Base-by-base conservation (phyloP, 163 green algal species). In the Chloroidium sp. region DNA sequence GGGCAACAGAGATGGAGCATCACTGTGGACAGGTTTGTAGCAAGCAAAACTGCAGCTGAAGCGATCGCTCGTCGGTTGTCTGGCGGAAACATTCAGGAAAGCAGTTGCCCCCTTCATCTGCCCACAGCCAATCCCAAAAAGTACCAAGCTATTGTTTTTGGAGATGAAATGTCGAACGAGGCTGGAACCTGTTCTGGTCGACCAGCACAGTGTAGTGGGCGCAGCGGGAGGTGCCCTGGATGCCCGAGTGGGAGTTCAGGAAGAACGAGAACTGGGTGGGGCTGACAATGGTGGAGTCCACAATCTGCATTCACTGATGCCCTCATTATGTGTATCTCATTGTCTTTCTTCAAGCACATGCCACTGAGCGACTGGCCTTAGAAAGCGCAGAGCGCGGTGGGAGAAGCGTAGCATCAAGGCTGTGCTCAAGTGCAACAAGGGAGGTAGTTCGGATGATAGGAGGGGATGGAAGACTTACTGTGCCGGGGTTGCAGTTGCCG, bases 241-340 rank as follows among this genome's bases (percentile, higher is more conserved):
- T 10, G 69, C 69, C 91, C 2, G 88, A 85, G 83, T 97, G 94
- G 77, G 74, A 88, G 87, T 94, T 94, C n/a, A 98, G 88, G 84
- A 91, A 97, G 87, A 97, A 97, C 80, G 96, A 90, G 74, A 92
- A 96, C 76, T 93, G 90, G 60, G 84, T 81, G 12, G 90, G 90
- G n/a, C 90, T 82, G n/a, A 74, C 87, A 78, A 97, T 94, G 76
- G 76, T 80, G 1, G 57, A 84, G 85, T 98, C 94, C 69, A 97
- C 91, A 75, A 95, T 88, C 64, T 72, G 64, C 64, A 6, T n/a
- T 6, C 64, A 10, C 6, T 6, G 6, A 6, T n/a, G 64, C 6
- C 64, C 8, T 6, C 64, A 36, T 36, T 72, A 72, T 72, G 64
- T n/a, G 64, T 10, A 72, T 6, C 64, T 6, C 64, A 10, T 36